Base-by-base conservation (phyloP, 192 early-diverging fungal species). In the Coemansia sp. region DNA sequence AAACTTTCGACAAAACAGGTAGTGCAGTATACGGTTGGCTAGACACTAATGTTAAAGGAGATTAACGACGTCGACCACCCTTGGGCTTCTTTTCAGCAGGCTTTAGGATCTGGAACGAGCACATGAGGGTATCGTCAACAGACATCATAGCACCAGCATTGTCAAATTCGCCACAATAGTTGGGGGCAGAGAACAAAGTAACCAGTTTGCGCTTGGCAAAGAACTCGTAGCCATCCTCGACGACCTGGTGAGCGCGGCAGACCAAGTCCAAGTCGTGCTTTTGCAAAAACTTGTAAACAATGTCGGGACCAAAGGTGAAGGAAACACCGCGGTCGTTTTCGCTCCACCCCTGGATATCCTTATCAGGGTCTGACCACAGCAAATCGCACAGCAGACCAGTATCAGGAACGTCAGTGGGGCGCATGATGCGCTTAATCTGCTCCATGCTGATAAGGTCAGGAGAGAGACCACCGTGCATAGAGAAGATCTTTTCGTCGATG, bases 141-240 rank as follows among this genome's bases (percentile, higher is more conserved):
- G 82, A 87, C 95, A 98, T 98, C 66, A 98, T 89, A 2, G 94
- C 95, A 14, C 93, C 93, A 67, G 85, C 85, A 77, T 92, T 93
- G 66, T 93, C 94, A 82, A 98, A 98, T 85, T 98, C 96, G 64
- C 95, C 95, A 75, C 96, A 98, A 78, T 97, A 97, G 78, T 98
- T 97, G 60, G 96, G 95, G 9, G 96, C 96, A 5, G 92, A 93
- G 67, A 98, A 98, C 8, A 98, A 86, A 5, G 96, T 98, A 2
- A 98, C 96, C 65, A 98, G 78, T 27, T 89, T 89, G 29, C 94
- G 88, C 50, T 94, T 90, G 60, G 90, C 88, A 82, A 95, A 98
- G 67, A 98, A 98, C 85, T 98, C 94, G 79, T 96, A 98, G n/a
- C 95, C 95, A 77, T 94, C 95, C 72, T 98, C 95, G 44, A 98